Percentiles rank a stretch among this genome's conserved stretches.
These are phyloP conservation scores for Sporothrix sp. DNA, from an alignment of 2,329 filamentous ascomycete species.

Conservation along the genomic window DNA sequence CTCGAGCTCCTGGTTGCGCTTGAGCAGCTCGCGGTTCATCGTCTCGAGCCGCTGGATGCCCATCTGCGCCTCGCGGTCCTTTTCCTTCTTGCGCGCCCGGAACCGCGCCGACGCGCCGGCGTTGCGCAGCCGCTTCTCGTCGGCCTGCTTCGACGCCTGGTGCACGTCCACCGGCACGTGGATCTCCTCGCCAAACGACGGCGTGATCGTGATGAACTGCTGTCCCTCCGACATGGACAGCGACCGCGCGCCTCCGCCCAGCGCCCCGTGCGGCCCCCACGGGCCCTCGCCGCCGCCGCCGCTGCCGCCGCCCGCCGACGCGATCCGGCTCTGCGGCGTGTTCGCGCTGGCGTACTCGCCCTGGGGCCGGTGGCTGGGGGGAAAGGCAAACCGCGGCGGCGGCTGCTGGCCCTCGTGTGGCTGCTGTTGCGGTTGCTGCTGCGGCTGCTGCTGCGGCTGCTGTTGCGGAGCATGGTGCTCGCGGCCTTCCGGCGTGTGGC, in stretches of 20 bases:
- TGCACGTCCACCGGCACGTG: conserved; percentile 67
- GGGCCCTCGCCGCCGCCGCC: neutral
- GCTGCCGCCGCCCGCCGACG: neutral
- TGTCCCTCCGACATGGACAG: conserved; percentile 22
- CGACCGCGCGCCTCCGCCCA: neutral
- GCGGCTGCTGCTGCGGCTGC: neutral
- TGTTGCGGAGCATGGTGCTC: neutral
- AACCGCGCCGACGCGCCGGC: conserved; percentile 79
- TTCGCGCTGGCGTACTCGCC: neutral
- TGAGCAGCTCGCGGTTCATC: conserved; percentile 55
- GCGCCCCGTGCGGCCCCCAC: neutral
- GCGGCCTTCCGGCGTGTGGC: neutral
- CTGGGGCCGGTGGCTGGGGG: neutral
- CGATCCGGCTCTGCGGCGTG: neutral
- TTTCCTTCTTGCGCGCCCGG: conserved; percentile 70
- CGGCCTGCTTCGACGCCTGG: conserved; percentile 70
- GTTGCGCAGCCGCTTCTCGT: conserved; percentile 78
- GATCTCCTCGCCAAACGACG: conserved; percentile 34
- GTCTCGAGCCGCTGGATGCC: conserved; percentile 61
- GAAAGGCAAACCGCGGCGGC: neutral
- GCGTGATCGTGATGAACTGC: conserved; percentile 26
- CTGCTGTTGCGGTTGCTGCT: conserved; percentile 6
- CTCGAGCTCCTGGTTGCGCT: conserved; percentile 41
- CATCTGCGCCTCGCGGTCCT: conserved; percentile 61
- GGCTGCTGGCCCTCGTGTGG: neutral